Evolutionary conservation across 75 land plant species (phyloP).

Genomic region (Larix kaempferi): DNA sequence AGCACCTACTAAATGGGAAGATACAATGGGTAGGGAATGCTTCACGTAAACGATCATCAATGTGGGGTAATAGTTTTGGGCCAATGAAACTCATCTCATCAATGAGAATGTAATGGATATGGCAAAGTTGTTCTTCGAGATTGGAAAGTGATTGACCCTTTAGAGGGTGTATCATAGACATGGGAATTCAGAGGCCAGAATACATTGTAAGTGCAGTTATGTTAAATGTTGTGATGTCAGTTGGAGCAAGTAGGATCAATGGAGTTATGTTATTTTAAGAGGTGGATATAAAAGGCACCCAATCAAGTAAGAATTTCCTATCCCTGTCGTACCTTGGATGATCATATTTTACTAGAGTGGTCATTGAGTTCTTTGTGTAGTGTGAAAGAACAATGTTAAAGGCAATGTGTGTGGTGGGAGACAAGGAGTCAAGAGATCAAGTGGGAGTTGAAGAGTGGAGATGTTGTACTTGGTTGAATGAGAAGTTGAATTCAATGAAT

Average conservation of each 20-base stretch:
- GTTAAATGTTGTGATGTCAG: too few species aligned
- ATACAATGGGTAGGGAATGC: neutral
- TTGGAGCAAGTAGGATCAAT: too few species aligned
- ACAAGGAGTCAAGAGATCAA: neutral
- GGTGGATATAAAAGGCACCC: neutral
- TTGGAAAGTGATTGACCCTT: accelerated
- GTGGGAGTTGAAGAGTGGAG: neutral
- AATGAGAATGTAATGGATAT: neutral
- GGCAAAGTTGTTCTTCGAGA: neutral
- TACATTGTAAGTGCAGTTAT: too few species aligned
- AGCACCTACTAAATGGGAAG: neutral
- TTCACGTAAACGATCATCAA: neutral
- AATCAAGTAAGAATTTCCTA: neutral
- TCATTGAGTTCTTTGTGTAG: too few species aligned
- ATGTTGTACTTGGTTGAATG: neutral
- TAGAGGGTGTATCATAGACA: neutral
- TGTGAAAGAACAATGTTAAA: neutral
- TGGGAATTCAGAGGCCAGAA: too few species aligned
- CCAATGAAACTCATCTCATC: neutral
- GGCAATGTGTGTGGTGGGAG: neutral
- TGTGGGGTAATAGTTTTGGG: neutral
- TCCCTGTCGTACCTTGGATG: neutral
- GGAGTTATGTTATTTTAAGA: too few species aligned
- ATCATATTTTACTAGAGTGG: neutral
- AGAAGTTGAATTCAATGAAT: neutral